Evolutionary conservation across 441 rosid genomes (phyloP).

Genomic region (Euphorbia celastroides): DNA sequence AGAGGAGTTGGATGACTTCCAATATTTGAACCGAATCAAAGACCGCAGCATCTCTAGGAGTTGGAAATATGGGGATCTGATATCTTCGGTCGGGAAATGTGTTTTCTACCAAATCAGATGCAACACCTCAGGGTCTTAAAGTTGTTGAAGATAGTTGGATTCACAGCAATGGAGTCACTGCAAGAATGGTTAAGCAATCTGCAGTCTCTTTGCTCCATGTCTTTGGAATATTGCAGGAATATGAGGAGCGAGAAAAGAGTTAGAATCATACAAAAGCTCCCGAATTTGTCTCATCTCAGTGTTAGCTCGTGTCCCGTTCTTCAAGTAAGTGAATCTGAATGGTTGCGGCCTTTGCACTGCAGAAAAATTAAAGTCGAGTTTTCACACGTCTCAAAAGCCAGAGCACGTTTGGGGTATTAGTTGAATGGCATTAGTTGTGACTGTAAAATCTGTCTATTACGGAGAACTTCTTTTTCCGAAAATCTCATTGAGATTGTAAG

Average conservation of each 20-base stretch:
- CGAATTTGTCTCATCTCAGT: too few species aligned
- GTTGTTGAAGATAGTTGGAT: background rate
- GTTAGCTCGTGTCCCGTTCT: too few species aligned
- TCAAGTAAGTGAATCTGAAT: too few species aligned
- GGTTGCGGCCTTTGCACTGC: too few species aligned
- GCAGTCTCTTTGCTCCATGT: slow-evolving; percentile 17
- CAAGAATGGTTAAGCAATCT: slow-evolving; percentile 23
- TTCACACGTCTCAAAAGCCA: too few species aligned
- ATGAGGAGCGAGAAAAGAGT: slow-evolving; percentile 16
- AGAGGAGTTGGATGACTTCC: slow-evolving; percentile 20
- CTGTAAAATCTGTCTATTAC: too few species aligned
- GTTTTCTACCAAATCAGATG: slow-evolving; percentile 22
- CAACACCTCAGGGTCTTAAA: slow-evolving; percentile 22
- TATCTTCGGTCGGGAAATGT: slow-evolving; percentile 1
- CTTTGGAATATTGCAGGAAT: background rate
- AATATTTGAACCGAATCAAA: slow-evolving; percentile 14
- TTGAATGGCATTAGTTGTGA: too few species aligned
- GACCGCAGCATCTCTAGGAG: slow-evolving; percentile 1
- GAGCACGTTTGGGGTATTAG: too few species aligned
- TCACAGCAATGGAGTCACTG: slow-evolving; percentile 15
- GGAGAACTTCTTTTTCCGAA: too few species aligned
- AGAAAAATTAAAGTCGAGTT: too few species aligned
- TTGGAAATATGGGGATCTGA: slow-evolving; percentile 7
- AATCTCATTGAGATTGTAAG: too few species aligned
- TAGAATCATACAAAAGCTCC: background rate